Percentiles rank a stretch among this genome's conserved stretches.
These are phyloP conservation scores for Beta macrorhiza DNA, from an alignment of 179 eudicot species.

Conservation along the genomic window DNA sequence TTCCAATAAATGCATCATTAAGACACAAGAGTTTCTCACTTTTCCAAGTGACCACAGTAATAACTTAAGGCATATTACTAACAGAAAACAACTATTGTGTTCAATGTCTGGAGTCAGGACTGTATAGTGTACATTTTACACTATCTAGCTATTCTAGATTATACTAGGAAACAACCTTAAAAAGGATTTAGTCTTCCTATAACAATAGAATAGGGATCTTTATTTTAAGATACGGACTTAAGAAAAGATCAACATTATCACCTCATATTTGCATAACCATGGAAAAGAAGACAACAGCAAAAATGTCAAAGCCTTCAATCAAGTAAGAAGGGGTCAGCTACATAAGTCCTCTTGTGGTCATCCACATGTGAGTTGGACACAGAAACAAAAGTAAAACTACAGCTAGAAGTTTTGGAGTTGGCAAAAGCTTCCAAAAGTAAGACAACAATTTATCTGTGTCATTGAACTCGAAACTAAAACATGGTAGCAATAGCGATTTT, in stretches of 20 bases:
- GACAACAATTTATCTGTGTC: background rate
- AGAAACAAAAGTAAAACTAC: background rate
- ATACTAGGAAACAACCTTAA: background rate
- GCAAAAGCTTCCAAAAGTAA: background rate
- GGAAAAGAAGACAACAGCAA: background rate
- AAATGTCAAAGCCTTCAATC: no score
- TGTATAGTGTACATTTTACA: background rate
- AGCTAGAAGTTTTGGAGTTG: background rate
- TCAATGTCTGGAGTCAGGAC: background rate
- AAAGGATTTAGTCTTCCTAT: background rate
- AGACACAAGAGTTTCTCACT: background rate
- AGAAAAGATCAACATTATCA: background rate
- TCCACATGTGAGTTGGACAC: no score
- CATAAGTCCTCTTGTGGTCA: no score
- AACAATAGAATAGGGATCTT: background rate
- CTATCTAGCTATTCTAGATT: background rate
- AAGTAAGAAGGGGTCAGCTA: no score
- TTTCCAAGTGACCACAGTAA: background rate
- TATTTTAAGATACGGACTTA: background rate
- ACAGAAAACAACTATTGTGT: background rate
- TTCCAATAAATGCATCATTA: background rate
- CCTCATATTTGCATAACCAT: background rate
- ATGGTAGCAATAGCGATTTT: background rate
- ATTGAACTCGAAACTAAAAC: background rate
- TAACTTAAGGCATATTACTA: background rate